Base-by-base conservation (phyloP, 2,329 filamentous ascomycete species). In the Intubia oerlemansii region DNA sequence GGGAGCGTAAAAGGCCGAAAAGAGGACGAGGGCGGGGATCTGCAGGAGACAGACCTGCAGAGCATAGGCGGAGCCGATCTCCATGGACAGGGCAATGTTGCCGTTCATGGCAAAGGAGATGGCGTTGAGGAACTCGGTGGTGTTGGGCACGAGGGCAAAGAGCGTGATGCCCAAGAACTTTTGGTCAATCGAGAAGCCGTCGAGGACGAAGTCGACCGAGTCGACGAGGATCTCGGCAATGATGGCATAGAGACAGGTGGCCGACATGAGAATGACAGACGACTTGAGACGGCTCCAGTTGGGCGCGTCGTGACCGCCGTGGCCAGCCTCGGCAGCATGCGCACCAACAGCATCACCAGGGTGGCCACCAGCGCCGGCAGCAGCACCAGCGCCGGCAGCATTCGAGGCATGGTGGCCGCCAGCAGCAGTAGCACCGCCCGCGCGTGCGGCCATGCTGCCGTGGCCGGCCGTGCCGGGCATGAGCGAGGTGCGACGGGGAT, bases 21-120 rank as follows among this genome's bases (percentile, higher is more conserved):
- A 98, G 24, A 92, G 60, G 2, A 98, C 85, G 2, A 98, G 59
- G 1, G 82, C 82, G 0, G 88, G 88, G 13, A 95, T 84, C 46
- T 98, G 88, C 13, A 98, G 62, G 17, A 98, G 62, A 46, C 85
- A 93, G 28, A 98, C 88, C 51, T 98, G 88, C 24, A 98, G 59
- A 2, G 88, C 88, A 45, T 98, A 98, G 3, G 85, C 85, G 1
- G 84, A 93, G 39, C 88, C 88, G 41, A 98, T 98, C 46, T 98
- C 88, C 88, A 98, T 98, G 21, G 82, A 93, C 12, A 98, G 57
- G 0, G 88, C 88, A 49, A 98, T 95, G 49, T 98, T 98, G 34
- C 88, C 88, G 45, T 98, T 95, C 85, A 98, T 98, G 30, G 88
- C 88, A 48, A 98, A 98, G 1, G 84, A 93, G 34, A 98, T 98